Base-by-base conservation (phyloP, 2,329 filamentous ascomycete genomes). In the Colletotrichum falcatum region DNA sequence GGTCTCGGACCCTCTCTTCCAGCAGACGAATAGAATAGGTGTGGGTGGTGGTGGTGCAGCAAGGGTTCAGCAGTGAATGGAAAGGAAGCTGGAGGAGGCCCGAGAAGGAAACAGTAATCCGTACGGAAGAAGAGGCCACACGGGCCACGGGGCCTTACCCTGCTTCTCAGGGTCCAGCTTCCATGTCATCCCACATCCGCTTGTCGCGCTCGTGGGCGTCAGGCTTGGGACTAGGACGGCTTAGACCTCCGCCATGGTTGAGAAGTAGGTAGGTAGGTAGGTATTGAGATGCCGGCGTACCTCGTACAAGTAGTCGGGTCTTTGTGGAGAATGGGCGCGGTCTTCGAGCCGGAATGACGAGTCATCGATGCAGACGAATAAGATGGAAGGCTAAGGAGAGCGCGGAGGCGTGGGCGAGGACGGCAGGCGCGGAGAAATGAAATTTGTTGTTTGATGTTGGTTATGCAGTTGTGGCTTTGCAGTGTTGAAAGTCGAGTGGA, bases 101-200 rank as follows among this genome's bases (percentile, higher is more conserved):
- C 28, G 42, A 35, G 33, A 61, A n/a, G 35, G 23, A 49, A 30
- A 61, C 20, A n/a, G 59, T 18, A 67, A 30, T 54, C 20, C 16
- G 59, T 18, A 67, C 1, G 48, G 33, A 30, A 56, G 37, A 35
- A 35, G 63, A 58, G 46, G 65, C n/a, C 33, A 71, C 58, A 63
- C 53, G 39, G 58, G 9, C 39, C n/a, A 58, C 68, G 68, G 63
- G 68, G 65, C 65, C 35, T 59, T 55, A 33, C 56, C 68, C 59
- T 54, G 46, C 39, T 48, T 30, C 26, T 44, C 18, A 63, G 64
- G 64, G 68, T 71, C 46, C 68, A 62, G 37, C 53, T 58, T 30
- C 46, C 58, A 35, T 67, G 64, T 54, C 67, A 67, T 70, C 64
- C 64, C 58, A 70, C 35, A 58, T 67, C 44, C 23, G 39, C 46